Conservation (phyloP, 306 rosid species). For the Pyrus communis region DNA sequence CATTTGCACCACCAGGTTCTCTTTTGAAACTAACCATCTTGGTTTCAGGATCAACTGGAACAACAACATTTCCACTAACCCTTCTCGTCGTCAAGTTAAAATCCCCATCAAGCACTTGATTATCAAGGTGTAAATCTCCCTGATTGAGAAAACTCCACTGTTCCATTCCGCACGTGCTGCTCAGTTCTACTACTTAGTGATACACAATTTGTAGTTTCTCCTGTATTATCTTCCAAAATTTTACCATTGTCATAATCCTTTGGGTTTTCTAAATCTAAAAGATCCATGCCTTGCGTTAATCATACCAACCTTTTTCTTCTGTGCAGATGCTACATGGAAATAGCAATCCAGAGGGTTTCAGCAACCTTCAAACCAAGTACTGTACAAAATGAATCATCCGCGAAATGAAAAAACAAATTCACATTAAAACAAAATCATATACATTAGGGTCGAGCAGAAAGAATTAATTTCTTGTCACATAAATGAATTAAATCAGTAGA, state of each 20-base stretch:
- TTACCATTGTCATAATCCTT: too few species aligned
- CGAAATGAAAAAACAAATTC: too few species aligned
- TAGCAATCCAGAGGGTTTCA: conserved; percentile 20
- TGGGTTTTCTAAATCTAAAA: too few species aligned
- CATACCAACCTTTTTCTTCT: neutral
- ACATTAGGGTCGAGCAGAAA: too few species aligned
- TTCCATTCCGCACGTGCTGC: conserved; percentile 34
- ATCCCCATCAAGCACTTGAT: conserved; percentile 33
- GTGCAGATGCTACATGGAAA: neutral
- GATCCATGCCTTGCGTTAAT: too few species aligned
- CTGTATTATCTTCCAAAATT: too few species aligned
- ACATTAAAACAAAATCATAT: too few species aligned
- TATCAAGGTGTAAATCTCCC: conserved; percentile 24
- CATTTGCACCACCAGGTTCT: conserved; percentile 32
- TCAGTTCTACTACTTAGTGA: conserved; percentile 24
- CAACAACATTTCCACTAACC: conserved; percentile 21
- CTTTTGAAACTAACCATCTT: conserved; percentile 25
- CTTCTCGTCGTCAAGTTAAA: conserved; percentile 25
- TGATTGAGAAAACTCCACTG: conserved; percentile 25
- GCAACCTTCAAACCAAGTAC: conserved; percentile 47
- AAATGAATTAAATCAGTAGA: too few species aligned
- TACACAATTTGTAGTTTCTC: too few species aligned
- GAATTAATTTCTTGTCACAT: too few species aligned
- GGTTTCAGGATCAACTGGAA: conserved; percentile 37
- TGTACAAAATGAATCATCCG: too few species aligned